Conservation (phyloP, 2,329 filamentous ascomycete genomes). For the Ceratocystis variospora region DNA sequence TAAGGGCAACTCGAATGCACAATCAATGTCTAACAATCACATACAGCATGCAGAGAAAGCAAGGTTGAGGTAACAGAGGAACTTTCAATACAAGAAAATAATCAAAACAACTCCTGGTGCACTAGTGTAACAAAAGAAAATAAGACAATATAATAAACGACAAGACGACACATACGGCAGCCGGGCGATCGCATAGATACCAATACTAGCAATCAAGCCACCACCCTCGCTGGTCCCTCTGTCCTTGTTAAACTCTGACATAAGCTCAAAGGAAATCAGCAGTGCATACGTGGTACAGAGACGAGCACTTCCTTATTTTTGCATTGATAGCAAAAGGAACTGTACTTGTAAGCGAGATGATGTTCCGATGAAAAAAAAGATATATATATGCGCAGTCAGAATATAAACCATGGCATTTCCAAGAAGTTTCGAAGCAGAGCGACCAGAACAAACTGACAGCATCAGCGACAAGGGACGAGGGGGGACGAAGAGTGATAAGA, state of each 20-base stretch:
- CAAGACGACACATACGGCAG: not conserved
- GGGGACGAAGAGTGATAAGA: constrained; percentile 1
- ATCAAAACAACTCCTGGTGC: not conserved
- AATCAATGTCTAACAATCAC: not conserved
- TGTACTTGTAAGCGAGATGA: constrained; percentile 7
- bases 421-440: constrained; percentile 17
- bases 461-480: constrained; percentile 1
- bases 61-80: not conserved
- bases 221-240: not conserved
- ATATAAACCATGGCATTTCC: constrained; percentile 17
- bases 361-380: constrained; percentile 7
- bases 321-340: not conserved
- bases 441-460: not conserved
- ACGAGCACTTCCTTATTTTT: not conserved
- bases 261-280: not conserved
- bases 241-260: not conserved
- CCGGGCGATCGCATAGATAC: not conserved
- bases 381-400: constrained; percentile 17
- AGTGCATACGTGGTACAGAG: not conserved
- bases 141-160: constrained; percentile 9
- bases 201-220: not conserved
- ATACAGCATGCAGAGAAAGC: not conserved
- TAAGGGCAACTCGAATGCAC: not conserved
- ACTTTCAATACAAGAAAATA: not conserved
- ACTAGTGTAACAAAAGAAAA: not conserved